phyloP scores from a whole-genome alignment of 2,329 filamentous ascomycete species.

The Byssothecium circinans region DNA sequence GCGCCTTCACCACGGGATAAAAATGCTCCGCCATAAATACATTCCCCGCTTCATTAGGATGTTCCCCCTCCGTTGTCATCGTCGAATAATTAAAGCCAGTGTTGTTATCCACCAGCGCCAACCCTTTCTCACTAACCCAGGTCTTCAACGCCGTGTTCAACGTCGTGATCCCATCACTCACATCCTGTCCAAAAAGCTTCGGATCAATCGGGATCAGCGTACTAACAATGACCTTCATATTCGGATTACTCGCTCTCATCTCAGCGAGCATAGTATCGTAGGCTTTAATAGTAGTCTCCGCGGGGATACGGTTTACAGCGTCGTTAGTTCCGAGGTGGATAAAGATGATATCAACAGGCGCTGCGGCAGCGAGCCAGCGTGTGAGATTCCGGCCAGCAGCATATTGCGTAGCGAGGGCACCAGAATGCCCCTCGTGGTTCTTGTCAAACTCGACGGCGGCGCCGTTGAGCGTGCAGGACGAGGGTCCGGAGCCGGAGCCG shows the following conservation, averaged over 20 bases:
- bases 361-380: constrained; percentile 43
- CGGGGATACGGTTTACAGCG: constrained; percentile 37
- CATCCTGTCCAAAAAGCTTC: constrained; percentile 20
- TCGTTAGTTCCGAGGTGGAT: constrained; percentile 50
- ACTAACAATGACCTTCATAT: constrained; percentile 44
- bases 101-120: constrained; percentile 35
- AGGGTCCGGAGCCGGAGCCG: constrained; percentile 31
- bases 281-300: constrained; percentile 39
- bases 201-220: constrained; percentile 21
- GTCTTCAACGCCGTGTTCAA: constrained; percentile 21
- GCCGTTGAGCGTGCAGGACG: constrained; percentile 22
- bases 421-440: constrained; percentile 51
- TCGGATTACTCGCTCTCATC: constrained; percentile 47
- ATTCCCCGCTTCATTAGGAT: constrained; percentile 35
- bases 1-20: constrained; percentile 20
- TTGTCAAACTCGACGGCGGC: constrained; percentile 47
- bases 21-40: constrained; percentile 36
- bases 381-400: constrained; percentile 43
- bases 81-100: constrained; percentile 30
- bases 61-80: constrained; percentile 39
- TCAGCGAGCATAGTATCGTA: constrained; percentile 45
- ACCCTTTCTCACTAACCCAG: constrained; percentile 15
- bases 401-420: constrained; percentile 45
- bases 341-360: constrained; percentile 47
- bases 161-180: constrained; percentile 19